A percentile compares a stretch with the other conserved stretches of the same genome.
Conservation (phyloP, 306 rosid genomes). For the Trifolium pratense region DNA sequence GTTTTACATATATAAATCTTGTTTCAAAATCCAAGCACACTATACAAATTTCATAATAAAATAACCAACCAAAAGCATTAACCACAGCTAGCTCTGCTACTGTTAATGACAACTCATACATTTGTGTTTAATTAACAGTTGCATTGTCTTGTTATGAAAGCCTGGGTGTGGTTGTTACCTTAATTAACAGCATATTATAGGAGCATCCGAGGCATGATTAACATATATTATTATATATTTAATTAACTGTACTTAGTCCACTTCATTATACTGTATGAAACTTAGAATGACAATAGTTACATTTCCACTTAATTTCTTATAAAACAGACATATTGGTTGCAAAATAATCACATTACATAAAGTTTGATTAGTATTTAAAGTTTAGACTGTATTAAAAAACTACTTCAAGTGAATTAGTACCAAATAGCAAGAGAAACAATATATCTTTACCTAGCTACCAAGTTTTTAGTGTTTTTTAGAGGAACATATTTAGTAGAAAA, state of each 20-base stretch:
- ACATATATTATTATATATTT: slow-evolving; percentile 14
- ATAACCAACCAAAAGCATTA: slow-evolving; percentile 15
- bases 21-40: slow-evolving; percentile 35
- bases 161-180: slow-evolving; percentile 45
- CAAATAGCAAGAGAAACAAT: not conserved
- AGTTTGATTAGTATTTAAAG: not conserved
- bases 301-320: not conserved
- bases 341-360: too few relatives aligned
- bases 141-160: slow-evolving; percentile 55
- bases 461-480: not conserved
- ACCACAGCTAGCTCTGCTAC: not conserved
- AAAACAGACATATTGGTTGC: not conserved
- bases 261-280: not conserved
- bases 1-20: slow-evolving; percentile 6
- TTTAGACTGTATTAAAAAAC: not conserved
- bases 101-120: slow-evolving; percentile 48
- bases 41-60: slow-evolving; percentile 12
- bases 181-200: slow-evolving; percentile 31
- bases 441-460: not conserved
- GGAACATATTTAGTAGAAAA: not conserved
- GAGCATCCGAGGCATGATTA: slow-evolving; percentile 64
- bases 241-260: not conserved
- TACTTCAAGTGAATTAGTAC: not conserved
- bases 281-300: not conserved
- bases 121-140: slow-evolving; percentile 38